Evolutionary conservation across 1,284 basidiomycete species (phyloP), one percentile per base, ranked within the genome.

Genomic region (Irpex rosettiformis): DNA sequence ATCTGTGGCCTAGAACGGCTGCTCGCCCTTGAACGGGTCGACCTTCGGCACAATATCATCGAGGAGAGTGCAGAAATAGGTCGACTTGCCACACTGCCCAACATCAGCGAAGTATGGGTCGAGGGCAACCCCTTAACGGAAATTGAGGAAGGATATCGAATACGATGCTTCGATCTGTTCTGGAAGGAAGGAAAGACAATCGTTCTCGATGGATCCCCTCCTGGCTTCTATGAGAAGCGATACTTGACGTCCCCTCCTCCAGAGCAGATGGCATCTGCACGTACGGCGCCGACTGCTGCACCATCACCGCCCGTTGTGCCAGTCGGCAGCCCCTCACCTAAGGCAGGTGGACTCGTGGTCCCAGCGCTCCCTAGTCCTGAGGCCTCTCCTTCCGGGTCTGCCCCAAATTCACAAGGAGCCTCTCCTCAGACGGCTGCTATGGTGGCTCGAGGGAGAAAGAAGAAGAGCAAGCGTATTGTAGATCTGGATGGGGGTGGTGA

Each of bases 1-100:
- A 83, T 99, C 55, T 95, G 94, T 63, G 96, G 96, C 2, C 79
- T 98, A 4, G 96, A 99, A 72, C 85, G 95, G 5, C 82, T 98
- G 0, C 77, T 82, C 56, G 89, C 87, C 0, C 81, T 98, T 6
- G 86, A 93, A 67, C 84, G 92, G 16, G 80, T 98, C 25, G 96
- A 99, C 71, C 75, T 98, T n/a, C 84, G 95, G 3, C 71, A 79
- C 52, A 99, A 98, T 66, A 73, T 82, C 48, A 77, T 99, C 43
- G 83, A 88, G 51, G 96, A 98, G 64, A 84, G 84, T 37, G 85
- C 86, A 11, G 96, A 99, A 72, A 79, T 98, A 1, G 91, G 94
- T 1, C 79, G 96, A 24, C 77, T 99, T 18, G 88, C 93, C 0
- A 80, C 84, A 4, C 77, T 98, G 37, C 91, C 93, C 6, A 82